Percentiles rank a stretch among this genome's conserved stretches.
These are phyloP conservation scores for Penicillium simplicissimum DNA, from an alignment of 495 filamentous ascomycete genomes.

Conservation along the genomic window DNA sequence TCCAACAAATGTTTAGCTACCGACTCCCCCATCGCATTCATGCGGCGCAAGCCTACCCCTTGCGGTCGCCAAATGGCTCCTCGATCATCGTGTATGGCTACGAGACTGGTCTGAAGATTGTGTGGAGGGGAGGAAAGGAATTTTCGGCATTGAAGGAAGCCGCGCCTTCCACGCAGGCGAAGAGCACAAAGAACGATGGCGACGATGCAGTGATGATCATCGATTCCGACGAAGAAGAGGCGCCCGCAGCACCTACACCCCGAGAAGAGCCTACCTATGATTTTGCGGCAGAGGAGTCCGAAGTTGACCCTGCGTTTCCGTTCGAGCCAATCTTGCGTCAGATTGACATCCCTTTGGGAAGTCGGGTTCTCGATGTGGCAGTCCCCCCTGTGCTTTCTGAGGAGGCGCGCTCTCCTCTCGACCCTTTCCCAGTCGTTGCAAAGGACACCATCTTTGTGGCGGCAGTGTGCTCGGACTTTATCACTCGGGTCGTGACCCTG, in stretches of 20 bases:
- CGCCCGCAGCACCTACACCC: slow-evolving; percentile 37
- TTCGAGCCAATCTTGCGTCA: slow-evolving; percentile 61
- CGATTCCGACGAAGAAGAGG: slow-evolving; percentile 75
- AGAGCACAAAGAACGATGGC: slow-evolving; percentile 35
- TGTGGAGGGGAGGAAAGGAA: slow-evolving; percentile 77
- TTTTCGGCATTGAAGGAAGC: slow-evolving; percentile 51
- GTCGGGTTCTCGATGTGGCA: slow-evolving; percentile 59
- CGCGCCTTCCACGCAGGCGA: slow-evolving; percentile 24
- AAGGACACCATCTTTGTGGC: slow-evolving; percentile 67
- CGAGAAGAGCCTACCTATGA: slow-evolving; percentile 45
- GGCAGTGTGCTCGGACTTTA: slow-evolving; percentile 68
- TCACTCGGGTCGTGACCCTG: slow-evolving; percentile 67
- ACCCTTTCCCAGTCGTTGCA: slow-evolving; percentile 60
- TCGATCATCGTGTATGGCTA: slow-evolving; percentile 82
- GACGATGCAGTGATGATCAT: slow-evolving; percentile 72
- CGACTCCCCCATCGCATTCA: slow-evolving; percentile 72
- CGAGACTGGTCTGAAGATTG: slow-evolving; percentile 70
- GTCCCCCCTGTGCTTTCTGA: slow-evolving; percentile 56
- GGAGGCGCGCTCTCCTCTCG: slow-evolving; percentile 45
- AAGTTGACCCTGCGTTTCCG: slow-evolving; percentile 55
- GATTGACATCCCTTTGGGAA: slow-evolving; percentile 67
- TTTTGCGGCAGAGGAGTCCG: slow-evolving; percentile 60
- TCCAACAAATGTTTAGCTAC: slow-evolving; percentile 56
- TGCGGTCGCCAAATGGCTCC: slow-evolving; percentile 78
- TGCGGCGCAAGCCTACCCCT: slow-evolving; percentile 71